Percentiles rank a stretch among this genome's conserved stretches.
Conservation (phyloP, 768 basidiomycete species). For the Stropharia rugosoannulata region DNA sequence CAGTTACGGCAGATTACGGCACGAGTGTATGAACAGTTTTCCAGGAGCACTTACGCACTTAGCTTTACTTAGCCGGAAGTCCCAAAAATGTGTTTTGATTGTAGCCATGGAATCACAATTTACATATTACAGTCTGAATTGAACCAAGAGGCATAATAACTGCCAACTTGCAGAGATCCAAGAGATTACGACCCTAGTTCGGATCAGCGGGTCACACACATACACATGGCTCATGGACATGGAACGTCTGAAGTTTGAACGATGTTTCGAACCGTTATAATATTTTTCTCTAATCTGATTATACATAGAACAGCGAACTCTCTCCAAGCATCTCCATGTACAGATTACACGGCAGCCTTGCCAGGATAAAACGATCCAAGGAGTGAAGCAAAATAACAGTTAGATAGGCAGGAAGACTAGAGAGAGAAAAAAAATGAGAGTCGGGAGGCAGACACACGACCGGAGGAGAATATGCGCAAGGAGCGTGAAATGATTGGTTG, state of each 20-base stretch:
- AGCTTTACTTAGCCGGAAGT: neutral
- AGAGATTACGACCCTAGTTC: neutral
- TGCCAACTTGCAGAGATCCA: neutral
- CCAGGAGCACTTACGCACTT: neutral
- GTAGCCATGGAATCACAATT: neutral
- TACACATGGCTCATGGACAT: neutral
- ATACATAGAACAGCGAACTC: conserved; percentile 35
- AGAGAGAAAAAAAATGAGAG: conserved; percentile 7
- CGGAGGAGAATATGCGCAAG: conserved; percentile 10
- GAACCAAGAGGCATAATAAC: neutral
- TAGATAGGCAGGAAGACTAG: conserved; percentile 24
- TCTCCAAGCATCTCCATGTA: conserved; percentile 23
- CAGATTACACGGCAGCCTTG: conserved; percentile 26
- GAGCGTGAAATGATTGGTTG: conserved; percentile 15
- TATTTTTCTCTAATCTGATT: conserved; percentile 37
- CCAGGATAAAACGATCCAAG: conserved; percentile 30
- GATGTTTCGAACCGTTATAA: conserved; percentile 27
- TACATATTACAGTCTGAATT: neutral
- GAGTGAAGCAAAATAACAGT: conserved; percentile 32
- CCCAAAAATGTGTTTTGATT: neutral
- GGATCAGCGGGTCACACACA: neutral
- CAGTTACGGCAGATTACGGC: neutral
- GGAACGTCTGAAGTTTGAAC: neutral
- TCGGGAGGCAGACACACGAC: conserved; percentile 3
- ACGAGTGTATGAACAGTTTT: neutral